Evolutionary conservation across 768 basidiomycete genomes (phyloP).

Genomic region (Ramaria sp.): DNA sequence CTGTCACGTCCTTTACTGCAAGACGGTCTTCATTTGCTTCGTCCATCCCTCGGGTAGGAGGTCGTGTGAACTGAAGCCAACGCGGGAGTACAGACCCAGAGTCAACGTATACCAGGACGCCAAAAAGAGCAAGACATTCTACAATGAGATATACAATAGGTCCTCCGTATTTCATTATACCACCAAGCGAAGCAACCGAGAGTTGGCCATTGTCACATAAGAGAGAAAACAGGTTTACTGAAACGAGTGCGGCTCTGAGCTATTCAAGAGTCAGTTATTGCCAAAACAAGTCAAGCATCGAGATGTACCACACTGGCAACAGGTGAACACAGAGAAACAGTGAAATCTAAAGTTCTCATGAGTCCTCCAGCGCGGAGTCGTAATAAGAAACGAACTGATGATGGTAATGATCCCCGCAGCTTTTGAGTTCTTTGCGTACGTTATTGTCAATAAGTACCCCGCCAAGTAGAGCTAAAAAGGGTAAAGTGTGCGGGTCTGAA

Average conservation of each 20-base stretch:
- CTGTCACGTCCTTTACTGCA: constrained; percentile 36
- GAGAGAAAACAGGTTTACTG: constrained; percentile 65
- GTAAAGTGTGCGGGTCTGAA: constrained; percentile 4
- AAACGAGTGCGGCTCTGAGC: constrained; percentile 63
- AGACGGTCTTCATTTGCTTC: not conserved
- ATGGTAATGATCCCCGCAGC: constrained; percentile 45
- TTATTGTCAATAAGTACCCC: constrained; percentile 60
- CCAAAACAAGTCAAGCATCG: not conserved
- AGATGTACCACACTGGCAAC: constrained; percentile 56
- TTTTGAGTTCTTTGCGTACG: constrained; percentile 54
- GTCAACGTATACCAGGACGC: constrained; percentile 58
- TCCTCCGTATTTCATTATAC: constrained; percentile 54
- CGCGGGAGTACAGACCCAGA: constrained; percentile 49
- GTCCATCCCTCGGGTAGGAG: not conserved
- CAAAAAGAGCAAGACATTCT: constrained; percentile 46
- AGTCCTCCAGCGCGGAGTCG: not conserved
- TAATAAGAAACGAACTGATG: constrained; percentile 34
- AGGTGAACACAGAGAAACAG: constrained; percentile 55
- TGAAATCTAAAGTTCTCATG: constrained; percentile 36
- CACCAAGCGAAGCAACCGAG: constrained; percentile 35
- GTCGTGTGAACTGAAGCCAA: constrained; percentile 17
- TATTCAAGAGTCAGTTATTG: constrained; percentile 17
- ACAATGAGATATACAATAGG: constrained; percentile 66
- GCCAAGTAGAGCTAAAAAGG: constrained; percentile 44
- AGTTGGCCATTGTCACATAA: constrained; percentile 48